phyloP scores from a whole-genome alignment of 2,329 filamentous ascomycete genomes.

The Penicillium sp. region DNA sequence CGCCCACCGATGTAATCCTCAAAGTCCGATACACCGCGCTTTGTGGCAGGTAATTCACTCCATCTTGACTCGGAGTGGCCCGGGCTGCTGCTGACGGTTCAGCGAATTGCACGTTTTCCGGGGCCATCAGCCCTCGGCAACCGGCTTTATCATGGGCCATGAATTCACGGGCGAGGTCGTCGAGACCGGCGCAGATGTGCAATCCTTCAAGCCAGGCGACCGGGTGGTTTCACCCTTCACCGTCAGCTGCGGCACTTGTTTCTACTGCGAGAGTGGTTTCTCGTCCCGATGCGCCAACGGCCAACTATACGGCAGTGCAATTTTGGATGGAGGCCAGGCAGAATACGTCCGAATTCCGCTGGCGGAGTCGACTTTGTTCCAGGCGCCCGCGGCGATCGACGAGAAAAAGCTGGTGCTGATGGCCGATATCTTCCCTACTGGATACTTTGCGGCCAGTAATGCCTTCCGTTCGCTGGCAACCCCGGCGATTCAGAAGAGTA shows the following conservation, averaged over 20 bases:
- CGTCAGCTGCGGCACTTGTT: constrained; percentile 73
- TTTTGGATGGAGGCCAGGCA: constrained; percentile 76
- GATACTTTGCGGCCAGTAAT: constrained; percentile 78
- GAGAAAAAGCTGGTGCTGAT: constrained; percentile 79
- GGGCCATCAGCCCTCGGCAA: constrained; percentile 72
- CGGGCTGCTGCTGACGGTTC: neutral
- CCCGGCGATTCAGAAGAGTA: constrained; percentile 46
- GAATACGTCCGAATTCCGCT: constrained; percentile 79
- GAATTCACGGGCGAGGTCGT: constrained; percentile 81
- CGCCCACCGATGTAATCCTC: constrained; percentile 75
- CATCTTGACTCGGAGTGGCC: too few species aligned
- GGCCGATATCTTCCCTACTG: constrained; percentile 86
- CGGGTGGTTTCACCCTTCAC: constrained; percentile 83
- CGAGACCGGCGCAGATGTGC: constrained; percentile 59
- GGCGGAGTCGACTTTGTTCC: constrained; percentile 76
- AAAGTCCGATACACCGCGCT: constrained; percentile 80
- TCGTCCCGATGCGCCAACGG: constrained; percentile 74
- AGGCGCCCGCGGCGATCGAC: constrained; percentile 69
- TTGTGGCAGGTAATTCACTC: constrained; percentile 75
- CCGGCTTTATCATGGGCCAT: constrained; percentile 70
- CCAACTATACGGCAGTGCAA: constrained; percentile 69
- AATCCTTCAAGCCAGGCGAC: constrained; percentile 71
- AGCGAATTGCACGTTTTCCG: constrained; percentile 83
- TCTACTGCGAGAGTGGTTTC: constrained; percentile 76
- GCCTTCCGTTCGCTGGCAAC: constrained; percentile 65